Base-by-base conservation (phyloP, 768 basidiomycete species). In the Chlorophyllum brunneum region DNA sequence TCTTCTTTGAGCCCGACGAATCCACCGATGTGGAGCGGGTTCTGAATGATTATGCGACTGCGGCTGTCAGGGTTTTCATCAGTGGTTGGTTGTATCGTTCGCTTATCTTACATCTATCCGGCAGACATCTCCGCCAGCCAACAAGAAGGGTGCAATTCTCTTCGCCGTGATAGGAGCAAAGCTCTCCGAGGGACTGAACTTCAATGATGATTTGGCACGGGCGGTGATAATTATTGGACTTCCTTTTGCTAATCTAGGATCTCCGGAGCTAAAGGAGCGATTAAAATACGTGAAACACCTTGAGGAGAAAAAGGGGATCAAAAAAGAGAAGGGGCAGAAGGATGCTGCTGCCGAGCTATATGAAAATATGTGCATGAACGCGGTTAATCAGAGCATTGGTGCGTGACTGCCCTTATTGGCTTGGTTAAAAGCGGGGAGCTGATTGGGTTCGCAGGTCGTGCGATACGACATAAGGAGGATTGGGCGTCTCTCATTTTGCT, bases 381-480 rank as follows among this genome's bases (percentile, higher is more conserved):
- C 94, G 0, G 94, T 99, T 47, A 99, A 99, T 67, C 95, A 99
- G 65, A 92, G 90, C 51, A 97, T 99, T 55, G 95, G 95, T 91
- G 43, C 51, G 85, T 66, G 2, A 16, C 37, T 2, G 13, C n/a
- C n/a, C n/a, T n/a, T 40, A 23, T 23, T 33, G 6, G n/a, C 38
- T 42, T 33, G 8, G n/a, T 52, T 36, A 53, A 7, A 27, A 30
- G 27, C 10, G 22, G 13, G 15, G 15, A 22, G 39, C 48, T 42
- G 11, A 48, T 34, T 38, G 40, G 38, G 37, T 23, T 48, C 40
- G 29, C 51, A 97, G 94, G 94, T 27, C 84, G 95, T 43, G 95
- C 95, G 3, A 95, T 98, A 54, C 84, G 95, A 37, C 95, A 98
- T 65, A 80, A 80, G 24, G 79, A 76, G 58, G 95, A 99, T 63